Base-by-base conservation (phyloP, 192 early-diverging fungal species). In the Coemansia sp. region DNA sequence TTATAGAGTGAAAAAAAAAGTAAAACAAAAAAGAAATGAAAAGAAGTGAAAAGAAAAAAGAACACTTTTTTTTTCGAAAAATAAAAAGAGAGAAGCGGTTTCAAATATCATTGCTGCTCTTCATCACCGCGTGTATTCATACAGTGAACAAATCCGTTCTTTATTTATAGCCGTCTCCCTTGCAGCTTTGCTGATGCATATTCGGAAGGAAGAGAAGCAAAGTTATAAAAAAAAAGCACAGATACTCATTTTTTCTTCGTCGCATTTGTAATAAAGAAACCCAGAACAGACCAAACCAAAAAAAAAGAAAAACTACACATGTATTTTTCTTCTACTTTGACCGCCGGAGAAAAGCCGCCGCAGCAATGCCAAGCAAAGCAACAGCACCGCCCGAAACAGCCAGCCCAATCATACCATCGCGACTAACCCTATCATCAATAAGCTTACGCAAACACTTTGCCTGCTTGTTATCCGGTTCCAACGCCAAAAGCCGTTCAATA, bases 351-450 rank as follows among this genome's bases (percentile, higher is more conserved):
- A 91, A 66, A 12, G 89, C 70, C 6, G 71, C 79, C 1, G 71
- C 70, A 50, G 61, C 86, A 56, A 88, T 75, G 51, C 87, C 88
- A 2, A 85, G 90, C 40, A 90, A 76, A 33, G 90, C 87, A 30
- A 89, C 86, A 1, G 86, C 88, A 17, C 87, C 87, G 31, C 93
- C 93, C 17, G 93, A 89, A 69, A 97, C 85, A 12, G 93, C 93
- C 86, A 97, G 84, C 11, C 95, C 95, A 34, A 95, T 86, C 34
- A 93, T 76, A 45, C 95, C 95, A 76, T 97, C 94, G 70, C 83
- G 79, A 16, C 87, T 85, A 18, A 96, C 90, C 58, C 89, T 92
- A 11, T 90, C 86, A 49, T 96, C 93, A 72, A 98, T 95, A 18
- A 91, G 78, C 48, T 85, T 63, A 32, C 86, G 82, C 56, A 98